Conservation (phyloP, 768 basidiomycete genomes). For the Lenzites betulinus region DNA sequence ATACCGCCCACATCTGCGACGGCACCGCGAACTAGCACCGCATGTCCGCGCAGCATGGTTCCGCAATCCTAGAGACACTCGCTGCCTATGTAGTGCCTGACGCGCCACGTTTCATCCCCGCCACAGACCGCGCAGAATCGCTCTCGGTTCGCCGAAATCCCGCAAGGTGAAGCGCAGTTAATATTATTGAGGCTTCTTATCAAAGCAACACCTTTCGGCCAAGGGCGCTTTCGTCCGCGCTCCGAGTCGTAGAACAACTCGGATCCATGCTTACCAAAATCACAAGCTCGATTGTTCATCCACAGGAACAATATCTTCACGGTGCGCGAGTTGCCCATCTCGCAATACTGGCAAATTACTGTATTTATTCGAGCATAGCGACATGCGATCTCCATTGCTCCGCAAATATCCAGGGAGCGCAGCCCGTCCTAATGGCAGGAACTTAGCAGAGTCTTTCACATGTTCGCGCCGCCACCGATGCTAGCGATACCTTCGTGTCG, state of each 20-base stretch:
- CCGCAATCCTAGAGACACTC: background rate
- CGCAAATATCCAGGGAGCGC: background rate
- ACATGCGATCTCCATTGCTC: no score
- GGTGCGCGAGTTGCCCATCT: no score
- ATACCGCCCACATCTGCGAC: background rate
- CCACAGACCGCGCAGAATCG: background rate
- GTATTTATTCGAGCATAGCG: no score
- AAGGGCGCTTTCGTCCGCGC: background rate
- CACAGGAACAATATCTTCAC: no score
- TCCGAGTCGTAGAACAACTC: background rate
- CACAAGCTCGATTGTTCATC: background rate
- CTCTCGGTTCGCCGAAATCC: background rate
- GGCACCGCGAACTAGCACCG: background rate
- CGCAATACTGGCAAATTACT: no score
- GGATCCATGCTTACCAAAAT: background rate
- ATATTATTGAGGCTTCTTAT: no score
- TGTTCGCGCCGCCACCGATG: background rate
- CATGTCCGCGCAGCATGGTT: background rate
- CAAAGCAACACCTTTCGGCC: background rate
- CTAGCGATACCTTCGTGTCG: background rate
- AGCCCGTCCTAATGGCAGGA: background rate
- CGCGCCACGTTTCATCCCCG: background rate
- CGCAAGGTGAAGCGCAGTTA: background rate
- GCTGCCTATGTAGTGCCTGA: no score
- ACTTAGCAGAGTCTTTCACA: background rate